phyloP scores from a whole-genome alignment of 352 stramenopile genomes.

The Phytophthora fragariaefolia region DNA sequence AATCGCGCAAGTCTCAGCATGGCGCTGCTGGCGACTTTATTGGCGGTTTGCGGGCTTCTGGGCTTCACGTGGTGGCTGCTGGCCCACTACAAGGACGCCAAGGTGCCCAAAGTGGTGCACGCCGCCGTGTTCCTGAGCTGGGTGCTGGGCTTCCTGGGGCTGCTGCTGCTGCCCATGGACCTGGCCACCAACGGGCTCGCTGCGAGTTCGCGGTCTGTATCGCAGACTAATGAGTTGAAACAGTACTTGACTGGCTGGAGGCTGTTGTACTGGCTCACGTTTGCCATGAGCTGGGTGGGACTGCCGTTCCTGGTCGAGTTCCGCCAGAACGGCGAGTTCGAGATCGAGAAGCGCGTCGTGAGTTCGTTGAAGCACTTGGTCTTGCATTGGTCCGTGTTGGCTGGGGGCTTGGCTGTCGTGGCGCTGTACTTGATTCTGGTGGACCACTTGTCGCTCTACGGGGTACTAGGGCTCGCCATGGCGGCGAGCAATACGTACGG shows the following conservation, averaged over 20 bases:
- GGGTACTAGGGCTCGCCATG: slow-evolving; percentile 63
- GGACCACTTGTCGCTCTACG: slow-evolving; percentile 57
- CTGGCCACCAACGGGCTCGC: slow-evolving; percentile 48
- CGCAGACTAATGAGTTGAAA: slow-evolving; percentile 5
- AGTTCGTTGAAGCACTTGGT: slow-evolving; percentile 52
- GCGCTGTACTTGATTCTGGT: slow-evolving; percentile 67
- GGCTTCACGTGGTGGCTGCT: slow-evolving; percentile 71
- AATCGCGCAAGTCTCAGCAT: slow-evolving; percentile 38
- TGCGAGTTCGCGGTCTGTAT: slow-evolving; percentile 7
- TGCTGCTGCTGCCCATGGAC: slow-evolving; percentile 72
- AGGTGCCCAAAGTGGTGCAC: slow-evolving; percentile 45
- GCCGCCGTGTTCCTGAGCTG: slow-evolving; percentile 64
- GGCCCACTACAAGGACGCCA: slow-evolving; percentile 57
- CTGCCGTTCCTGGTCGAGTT: slow-evolving; percentile 74
- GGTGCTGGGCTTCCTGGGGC: slow-evolving; percentile 61
- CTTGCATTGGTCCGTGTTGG: slow-evolving; percentile 66
- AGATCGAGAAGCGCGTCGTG: slow-evolving; percentile 39
- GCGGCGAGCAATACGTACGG: slow-evolving; percentile 74
- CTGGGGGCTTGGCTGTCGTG: slow-evolving; percentile 29
- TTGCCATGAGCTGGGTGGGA: slow-evolving; percentile 66
- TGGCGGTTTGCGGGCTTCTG: slow-evolving; percentile 53
- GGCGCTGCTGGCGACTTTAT: slow-evolving; percentile 47
- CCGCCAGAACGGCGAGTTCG: slow-evolving; percentile 68
- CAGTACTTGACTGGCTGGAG: slow-evolving; percentile 55
- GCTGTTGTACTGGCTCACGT: slow-evolving; percentile 72